Base-by-base conservation (phyloP, 352 stramenopile genomes). In the Globisporangium nagaii region DNA sequence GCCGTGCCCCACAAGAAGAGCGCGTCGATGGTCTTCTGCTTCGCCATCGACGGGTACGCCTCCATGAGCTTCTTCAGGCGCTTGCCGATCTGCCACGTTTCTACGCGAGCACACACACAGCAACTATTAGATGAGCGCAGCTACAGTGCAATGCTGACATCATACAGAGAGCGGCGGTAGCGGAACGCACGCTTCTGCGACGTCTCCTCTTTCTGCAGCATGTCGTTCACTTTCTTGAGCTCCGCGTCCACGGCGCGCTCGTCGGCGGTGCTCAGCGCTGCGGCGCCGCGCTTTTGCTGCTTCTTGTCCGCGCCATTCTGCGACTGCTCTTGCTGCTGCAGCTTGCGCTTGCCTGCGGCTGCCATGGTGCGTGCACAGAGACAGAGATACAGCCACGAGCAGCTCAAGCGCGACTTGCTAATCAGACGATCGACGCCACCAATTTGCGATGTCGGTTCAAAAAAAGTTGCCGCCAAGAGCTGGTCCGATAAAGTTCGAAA, bases 61-160 rank as follows among this genome's bases (percentile, higher is more conserved):
- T 93, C 83, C 56, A 93, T 71, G 42, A 91, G 62, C 56, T 73
- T 79, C 64, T 93, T 93, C 37, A 93, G 65, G 7, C 83, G 73
- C 62, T 93, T 93, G 42, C 83, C 80, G 56, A 93, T 89, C 67
- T 89, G 79, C 80, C 83, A 93, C 12, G 80, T 91, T 48, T 93
- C 83, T 89, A 56, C 34, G 47, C 25, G 52, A 37, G 68, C 52
- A 30, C 15, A 15, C 49, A 19, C 42, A 50, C 51, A 19, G 24
- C 53, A 4, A 24, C n/a, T n/a, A n/a, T n/a, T n/a, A n/a, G n/a
- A n/a, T n/a, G n/a, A n/a, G n/a, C n/a, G 10, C 15, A 36, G 28
- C 32, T 39, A 20, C n/a, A 30, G 4, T n/a, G 3, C 3, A 25
- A 55, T 13, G 30, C 12, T 34, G 10, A 41, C 4, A 24, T n/a